Percentiles rank a stretch among this genome's conserved stretches.
phyloP scores from a whole-genome alignment of 208 protist species.

The Kentomonas sorsogonicus region DNA sequence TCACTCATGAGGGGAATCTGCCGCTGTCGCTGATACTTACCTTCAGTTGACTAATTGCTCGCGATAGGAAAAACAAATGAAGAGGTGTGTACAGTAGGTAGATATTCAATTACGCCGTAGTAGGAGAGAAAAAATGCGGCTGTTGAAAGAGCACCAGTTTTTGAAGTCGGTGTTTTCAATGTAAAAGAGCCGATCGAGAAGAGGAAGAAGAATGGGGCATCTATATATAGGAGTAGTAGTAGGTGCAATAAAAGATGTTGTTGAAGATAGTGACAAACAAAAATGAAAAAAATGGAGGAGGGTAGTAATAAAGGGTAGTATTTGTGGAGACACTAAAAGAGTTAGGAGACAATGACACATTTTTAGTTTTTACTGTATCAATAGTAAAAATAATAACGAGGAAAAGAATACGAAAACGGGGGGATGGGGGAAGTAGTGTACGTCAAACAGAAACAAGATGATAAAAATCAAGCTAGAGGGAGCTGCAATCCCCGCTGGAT shows the following conservation, averaged over 20 bases:
- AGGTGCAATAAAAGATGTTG: neutral
- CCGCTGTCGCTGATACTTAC: neutral
- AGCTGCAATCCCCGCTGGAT: no score
- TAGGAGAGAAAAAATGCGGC: no score
- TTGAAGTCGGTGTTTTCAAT: neutral
- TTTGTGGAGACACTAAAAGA: neutral
- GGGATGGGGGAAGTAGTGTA: neutral
- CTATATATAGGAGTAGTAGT: neutral
- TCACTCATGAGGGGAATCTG: neutral
- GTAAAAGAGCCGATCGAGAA: neutral
- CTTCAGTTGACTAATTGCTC: constrained; percentile 5
- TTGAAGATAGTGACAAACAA: neutral
- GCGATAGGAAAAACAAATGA: no score
- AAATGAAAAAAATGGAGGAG: neutral
- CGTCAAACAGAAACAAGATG: neutral
- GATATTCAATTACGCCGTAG: neutral
- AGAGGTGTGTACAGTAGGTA: no score
- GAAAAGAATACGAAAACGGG: neutral
- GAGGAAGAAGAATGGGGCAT: neutral
- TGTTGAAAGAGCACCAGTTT: neutral
- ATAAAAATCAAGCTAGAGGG: neutral
- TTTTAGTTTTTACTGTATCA: neutral
- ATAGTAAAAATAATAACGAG: constrained; percentile 4
- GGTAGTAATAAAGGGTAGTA: neutral
- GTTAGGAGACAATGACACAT: neutral